phyloP scores from a whole-genome alignment of 2,329 filamentous ascomycete species.

The Huntiella decipiens region DNA sequence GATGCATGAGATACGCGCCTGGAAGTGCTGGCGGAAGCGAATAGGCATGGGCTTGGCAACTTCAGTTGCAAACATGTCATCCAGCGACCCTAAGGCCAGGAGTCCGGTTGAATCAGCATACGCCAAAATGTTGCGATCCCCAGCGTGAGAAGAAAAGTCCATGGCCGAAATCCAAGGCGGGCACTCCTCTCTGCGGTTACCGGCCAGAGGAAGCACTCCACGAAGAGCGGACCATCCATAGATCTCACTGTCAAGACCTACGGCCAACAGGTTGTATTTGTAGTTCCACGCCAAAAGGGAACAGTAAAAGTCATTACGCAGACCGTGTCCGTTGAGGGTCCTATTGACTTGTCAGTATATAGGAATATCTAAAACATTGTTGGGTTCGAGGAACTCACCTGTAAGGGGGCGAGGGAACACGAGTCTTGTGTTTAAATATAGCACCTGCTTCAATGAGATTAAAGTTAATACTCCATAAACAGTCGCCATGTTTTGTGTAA shows the following conservation, averaged over 20 bases:
- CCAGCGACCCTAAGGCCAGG: slow-evolving; percentile 33
- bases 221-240: slow-evolving; percentile 74
- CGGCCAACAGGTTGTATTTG: slow-evolving; percentile 56
- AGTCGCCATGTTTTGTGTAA: not conserved
- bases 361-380: not conserved
- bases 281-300: slow-evolving; percentile 72
- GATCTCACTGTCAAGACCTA: slow-evolving; percentile 60
- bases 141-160: slow-evolving; percentile 69
- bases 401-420: slow-evolving; percentile 10
- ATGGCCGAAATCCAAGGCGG: slow-evolving; percentile 54
- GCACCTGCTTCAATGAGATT: slow-evolving; percentile 2
- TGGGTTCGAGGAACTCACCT: slow-evolving; percentile 6
- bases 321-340: slow-evolving; percentile 69
- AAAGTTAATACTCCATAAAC: slow-evolving; percentile 8
- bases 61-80: not conserved
- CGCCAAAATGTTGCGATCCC: slow-evolving; percentile 62
- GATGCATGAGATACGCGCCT: slow-evolving; percentile 58
- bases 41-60: slow-evolving; percentile 35
- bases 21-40: slow-evolving; percentile 45
- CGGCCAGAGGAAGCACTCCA: slow-evolving; percentile 40
- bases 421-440: not conserved
- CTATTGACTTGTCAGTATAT: slow-evolving; percentile 19
- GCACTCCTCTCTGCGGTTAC: slow-evolving; percentile 14
- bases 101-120: slow-evolving; percentile 59
- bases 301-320: slow-evolving; percentile 95